Percentiles rank a stretch among this genome's conserved stretches.
Conservation (phyloP, 1,284 basidiomycete species). For the Leucoagaricus sp. region DNA sequence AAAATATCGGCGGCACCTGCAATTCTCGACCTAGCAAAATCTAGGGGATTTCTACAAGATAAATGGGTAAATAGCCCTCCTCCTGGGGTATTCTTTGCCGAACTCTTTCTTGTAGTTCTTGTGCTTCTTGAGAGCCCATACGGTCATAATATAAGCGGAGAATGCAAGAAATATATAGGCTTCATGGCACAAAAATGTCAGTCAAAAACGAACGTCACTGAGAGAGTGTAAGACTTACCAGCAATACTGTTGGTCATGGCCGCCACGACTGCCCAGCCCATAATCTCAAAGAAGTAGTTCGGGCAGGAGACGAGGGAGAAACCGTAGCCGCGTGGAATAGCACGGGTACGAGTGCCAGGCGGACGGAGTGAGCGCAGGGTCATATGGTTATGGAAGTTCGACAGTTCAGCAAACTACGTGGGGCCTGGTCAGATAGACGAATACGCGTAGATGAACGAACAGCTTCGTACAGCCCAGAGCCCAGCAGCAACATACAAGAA, state of each 20-base stretch:
- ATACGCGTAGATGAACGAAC: slow-evolving; percentile 2
- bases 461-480: slow-evolving; percentile 72
- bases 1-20: too few relatives aligned
- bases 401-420: slow-evolving; percentile 79
- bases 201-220: not conserved
- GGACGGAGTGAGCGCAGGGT: slow-evolving; percentile 85
- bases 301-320: slow-evolving; percentile 88
- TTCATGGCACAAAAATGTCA: slow-evolving; percentile 27
- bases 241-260: slow-evolving; percentile 81
- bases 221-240: slow-evolving; percentile 47
- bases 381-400: slow-evolving; percentile 85
- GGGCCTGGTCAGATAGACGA: not conserved
- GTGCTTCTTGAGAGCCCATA: slow-evolving; percentile 96
- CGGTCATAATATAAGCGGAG: slow-evolving; percentile 72
- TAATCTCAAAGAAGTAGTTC: slow-evolving; percentile 93
- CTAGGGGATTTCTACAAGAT: slow-evolving; percentile 33
- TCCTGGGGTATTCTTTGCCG: slow-evolving; percentile 79
- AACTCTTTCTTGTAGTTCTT: slow-evolving; percentile 92
- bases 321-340: slow-evolving; percentile 85
- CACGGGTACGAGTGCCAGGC: slow-evolving; percentile 76
- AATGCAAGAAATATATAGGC: slow-evolving; percentile 77
- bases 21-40: too few relatives aligned
- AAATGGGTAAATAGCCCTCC: slow-evolving; percentile 87
- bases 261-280: slow-evolving; percentile 78
- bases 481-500: slow-evolving; percentile 72